Evolutionary conservation across 2,329 filamentous ascomycete species (phyloP).

Genomic region (Raffaelea arxii): DNA sequence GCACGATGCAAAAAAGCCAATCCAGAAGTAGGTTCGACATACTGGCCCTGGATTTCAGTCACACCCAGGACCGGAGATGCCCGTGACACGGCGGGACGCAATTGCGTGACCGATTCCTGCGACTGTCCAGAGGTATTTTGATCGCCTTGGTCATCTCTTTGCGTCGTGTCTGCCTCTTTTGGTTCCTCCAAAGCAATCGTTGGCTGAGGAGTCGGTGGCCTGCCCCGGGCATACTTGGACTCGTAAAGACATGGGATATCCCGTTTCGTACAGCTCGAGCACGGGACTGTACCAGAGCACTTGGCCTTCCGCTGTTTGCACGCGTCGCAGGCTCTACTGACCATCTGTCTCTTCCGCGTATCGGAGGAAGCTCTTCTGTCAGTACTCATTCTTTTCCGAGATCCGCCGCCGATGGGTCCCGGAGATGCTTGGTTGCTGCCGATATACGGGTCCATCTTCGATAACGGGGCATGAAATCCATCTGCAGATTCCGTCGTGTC

Average conservation of each 20-base stretch:
- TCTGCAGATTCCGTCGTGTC: too few species aligned
- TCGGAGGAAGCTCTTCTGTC: not conserved
- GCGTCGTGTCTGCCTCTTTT: too few species aligned
- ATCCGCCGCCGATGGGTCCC: not conserved
- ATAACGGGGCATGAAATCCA: too few species aligned
- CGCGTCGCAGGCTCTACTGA: conserved; percentile 1
- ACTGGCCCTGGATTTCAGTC: not conserved
- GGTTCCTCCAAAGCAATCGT: too few species aligned
- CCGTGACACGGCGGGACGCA: not conserved
- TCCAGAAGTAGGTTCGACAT: conserved; percentile 1
- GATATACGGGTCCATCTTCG: not conserved
- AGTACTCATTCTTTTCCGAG: not conserved
- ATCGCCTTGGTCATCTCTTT: too few species aligned
- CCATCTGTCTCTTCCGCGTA: not conserved
- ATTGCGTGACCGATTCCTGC: too few species aligned
- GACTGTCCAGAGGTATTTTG: too few species aligned
- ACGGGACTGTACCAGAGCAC: conserved; percentile 1
- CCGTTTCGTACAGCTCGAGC: conserved; percentile 1
- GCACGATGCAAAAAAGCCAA: conserved; percentile 1
- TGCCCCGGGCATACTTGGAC: not conserved
- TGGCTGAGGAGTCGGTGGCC: not conserved
- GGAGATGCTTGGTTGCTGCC: not conserved
- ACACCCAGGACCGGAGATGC: not conserved
- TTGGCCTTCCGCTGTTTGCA: conserved; percentile 2
- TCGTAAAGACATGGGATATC: not conserved